Conservation (phyloP, 768 basidiomycete genomes). For the Rhodotorula graminis region DNA sequence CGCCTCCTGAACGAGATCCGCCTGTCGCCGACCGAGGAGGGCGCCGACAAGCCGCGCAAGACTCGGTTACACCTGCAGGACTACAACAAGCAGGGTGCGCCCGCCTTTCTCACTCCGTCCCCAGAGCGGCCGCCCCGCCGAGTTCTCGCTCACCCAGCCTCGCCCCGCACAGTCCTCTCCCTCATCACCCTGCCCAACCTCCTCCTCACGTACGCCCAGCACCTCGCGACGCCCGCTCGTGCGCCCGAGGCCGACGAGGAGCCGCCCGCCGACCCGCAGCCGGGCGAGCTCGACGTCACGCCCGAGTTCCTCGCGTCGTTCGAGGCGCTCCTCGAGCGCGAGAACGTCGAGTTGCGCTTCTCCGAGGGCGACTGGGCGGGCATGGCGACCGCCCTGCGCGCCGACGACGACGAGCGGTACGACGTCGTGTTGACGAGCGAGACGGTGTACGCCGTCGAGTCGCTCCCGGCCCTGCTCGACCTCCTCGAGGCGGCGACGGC, state of each 20-base stretch:
- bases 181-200: constrained; percentile 48
- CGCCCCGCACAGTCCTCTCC: constrained; percentile 12
- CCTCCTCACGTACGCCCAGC: constrained; percentile 42
- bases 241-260: constrained; percentile 18
- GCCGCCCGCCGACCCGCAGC: constrained; percentile 13
- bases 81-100: constrained; percentile 60
- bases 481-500: constrained; percentile 29
- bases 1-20: constrained; percentile 50
- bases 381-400: constrained; percentile 28
- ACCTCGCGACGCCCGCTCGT: background rate
- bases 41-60: constrained; percentile 35
- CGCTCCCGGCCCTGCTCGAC: constrained; percentile 58
- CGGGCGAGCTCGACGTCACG: constrained; percentile 65
- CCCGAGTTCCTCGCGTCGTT: constrained; percentile 64
- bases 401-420: constrained; percentile 19
- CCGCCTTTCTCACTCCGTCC: too few species aligned
- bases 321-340: constrained; percentile 54
- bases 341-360: constrained; percentile 63
- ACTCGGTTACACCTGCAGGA: constrained; percentile 78
- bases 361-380: constrained; percentile 73
- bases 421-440: constrained; percentile 81
- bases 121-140: background rate
- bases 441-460: constrained; percentile 75
- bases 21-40: constrained; percentile 28
- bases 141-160: background rate